Conservation (phyloP, 2,329 filamentous ascomycete species). For the Trichoderma sp. region DNA sequence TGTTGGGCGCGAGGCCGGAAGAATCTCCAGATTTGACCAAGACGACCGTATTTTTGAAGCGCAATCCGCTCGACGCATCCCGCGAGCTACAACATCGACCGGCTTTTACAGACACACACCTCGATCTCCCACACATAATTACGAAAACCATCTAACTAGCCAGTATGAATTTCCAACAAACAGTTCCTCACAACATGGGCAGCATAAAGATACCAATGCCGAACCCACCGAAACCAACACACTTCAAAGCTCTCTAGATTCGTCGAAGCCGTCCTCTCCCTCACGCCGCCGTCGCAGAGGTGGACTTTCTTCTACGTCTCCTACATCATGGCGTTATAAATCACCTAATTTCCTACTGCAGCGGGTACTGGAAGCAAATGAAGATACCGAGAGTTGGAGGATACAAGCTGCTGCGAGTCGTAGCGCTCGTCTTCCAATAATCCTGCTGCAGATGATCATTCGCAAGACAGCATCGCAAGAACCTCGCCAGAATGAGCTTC, state of each 20-base stretch:
- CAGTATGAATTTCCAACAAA: not conserved
- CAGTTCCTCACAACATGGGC: not conserved
- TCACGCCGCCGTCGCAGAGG: not conserved
- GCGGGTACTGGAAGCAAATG: slow-evolving; percentile 22
- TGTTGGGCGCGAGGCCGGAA: not conserved
- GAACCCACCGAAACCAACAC: not conserved
- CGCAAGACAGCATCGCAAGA: slow-evolving; percentile 26
- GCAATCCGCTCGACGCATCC: not conserved
- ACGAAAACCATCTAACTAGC: not conserved
- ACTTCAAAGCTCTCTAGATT: not conserved
- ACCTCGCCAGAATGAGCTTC: slow-evolving; percentile 22
- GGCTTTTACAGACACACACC: not conserved
- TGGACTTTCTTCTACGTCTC: not conserved
- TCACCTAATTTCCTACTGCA: slow-evolving; percentile 30
- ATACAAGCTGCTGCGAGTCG: slow-evolving; percentile 28
- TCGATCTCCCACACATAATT: not conserved
- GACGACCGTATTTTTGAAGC: not conserved
- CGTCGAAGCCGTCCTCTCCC: not conserved
- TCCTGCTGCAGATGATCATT: slow-evolving; percentile 36
- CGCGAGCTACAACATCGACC: not conserved
- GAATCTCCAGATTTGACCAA: not conserved
- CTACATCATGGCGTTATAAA: slow-evolving; percentile 8
- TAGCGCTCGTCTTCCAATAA: slow-evolving; percentile 29
- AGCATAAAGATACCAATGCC: not conserved
- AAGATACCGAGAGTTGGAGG: slow-evolving; percentile 22